phyloP scores from a whole-genome alignment of 2,329 filamentous ascomycete species.

The Claviceps spartinae region DNA sequence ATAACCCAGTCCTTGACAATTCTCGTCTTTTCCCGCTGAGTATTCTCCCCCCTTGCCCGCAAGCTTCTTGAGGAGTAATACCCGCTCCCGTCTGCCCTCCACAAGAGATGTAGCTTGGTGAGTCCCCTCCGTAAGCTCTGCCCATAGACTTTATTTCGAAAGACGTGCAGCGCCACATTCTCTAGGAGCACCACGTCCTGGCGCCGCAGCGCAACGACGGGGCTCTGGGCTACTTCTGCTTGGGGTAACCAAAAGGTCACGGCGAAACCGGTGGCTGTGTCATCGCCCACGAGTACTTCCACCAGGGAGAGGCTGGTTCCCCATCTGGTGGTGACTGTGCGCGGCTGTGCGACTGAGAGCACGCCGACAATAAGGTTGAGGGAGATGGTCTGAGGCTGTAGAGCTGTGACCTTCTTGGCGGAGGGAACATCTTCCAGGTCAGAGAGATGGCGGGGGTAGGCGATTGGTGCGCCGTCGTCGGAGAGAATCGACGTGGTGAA shows the following conservation, averaged over 20 bases:
- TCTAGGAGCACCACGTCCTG: slow-evolving; percentile 69
- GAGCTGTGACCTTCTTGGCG: slow-evolving; percentile 48
- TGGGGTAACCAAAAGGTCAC: slow-evolving; percentile 69
- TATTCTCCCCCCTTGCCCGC: slow-evolving; percentile 16
- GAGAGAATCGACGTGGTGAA: slow-evolving; percentile 12
- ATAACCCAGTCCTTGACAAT: slow-evolving; percentile 64
- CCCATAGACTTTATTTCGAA: slow-evolving; percentile 66
- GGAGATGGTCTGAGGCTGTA: slow-evolving; percentile 69
- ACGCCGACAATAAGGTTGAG: slow-evolving; percentile 72
- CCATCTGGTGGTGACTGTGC: slow-evolving; percentile 54
- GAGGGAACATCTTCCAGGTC: slow-evolving; percentile 59
- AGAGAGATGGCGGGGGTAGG: slow-evolving; percentile 21
- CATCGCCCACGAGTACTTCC: slow-evolving; percentile 72
- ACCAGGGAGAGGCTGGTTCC: slow-evolving; percentile 50
- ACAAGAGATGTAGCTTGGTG: slow-evolving; percentile 56
- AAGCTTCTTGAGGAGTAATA: slow-evolving; percentile 42
- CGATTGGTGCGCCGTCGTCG: slow-evolving; percentile 8
- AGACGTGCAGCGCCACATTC: slow-evolving; percentile 66
- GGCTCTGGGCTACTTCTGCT: slow-evolving; percentile 18
- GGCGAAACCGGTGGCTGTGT: slow-evolving; percentile 67
- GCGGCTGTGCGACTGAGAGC: slow-evolving; percentile 54
- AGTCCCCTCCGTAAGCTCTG: slow-evolving; percentile 62
- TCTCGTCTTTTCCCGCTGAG: slow-evolving; percentile 48
- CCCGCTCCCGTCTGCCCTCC: slow-evolving; percentile 36
- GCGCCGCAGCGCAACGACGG: slow-evolving; percentile 37